Evolutionary conservation across 352 stramenopile genomes (phyloP).

Genomic region (Halophytophthora polymorphica): DNA sequence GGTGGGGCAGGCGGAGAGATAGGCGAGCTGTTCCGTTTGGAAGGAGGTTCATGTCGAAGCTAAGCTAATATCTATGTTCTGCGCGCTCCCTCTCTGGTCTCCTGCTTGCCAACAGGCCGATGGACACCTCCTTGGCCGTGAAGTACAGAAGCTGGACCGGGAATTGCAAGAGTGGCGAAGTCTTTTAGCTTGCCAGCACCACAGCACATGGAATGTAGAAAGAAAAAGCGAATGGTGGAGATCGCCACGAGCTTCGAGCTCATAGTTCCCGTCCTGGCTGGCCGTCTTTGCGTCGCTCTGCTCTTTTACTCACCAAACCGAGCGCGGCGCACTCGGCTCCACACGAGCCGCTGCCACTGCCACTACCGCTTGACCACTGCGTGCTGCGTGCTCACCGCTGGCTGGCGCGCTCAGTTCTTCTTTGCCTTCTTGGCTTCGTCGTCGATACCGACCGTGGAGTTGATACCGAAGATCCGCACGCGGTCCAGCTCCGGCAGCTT

Average conservation of each 20-base stretch:
- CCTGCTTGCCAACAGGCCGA: no score
- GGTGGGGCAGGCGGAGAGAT: slow-evolving; percentile 23
- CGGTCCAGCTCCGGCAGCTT: slow-evolving; percentile 94
- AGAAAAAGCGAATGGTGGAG: no score
- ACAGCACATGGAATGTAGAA: no score
- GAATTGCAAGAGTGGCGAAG: no score
- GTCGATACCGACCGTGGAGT: slow-evolving; percentile 94
- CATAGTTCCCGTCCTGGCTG: no score
- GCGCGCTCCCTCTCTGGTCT: not conserved
- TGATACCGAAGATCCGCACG: slow-evolving; percentile 95
- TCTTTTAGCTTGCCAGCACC: no score
- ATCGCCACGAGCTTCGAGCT: no score
- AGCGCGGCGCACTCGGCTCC: slow-evolving; percentile 4
- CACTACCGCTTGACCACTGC: slow-evolving; percentile 1
- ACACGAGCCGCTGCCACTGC: slow-evolving; percentile 5
- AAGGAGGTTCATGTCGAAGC: slow-evolving; percentile 39
- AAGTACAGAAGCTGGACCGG: no score
- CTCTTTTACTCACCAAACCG: slow-evolving; percentile 19
- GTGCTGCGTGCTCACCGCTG: slow-evolving; percentile 7
- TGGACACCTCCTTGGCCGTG: no score
- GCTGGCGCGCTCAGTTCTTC: slow-evolving; percentile 30
- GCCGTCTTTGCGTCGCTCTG: slow-evolving; percentile 1
- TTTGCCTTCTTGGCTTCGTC: slow-evolving; percentile 64
- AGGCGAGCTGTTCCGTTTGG: slow-evolving; percentile 34
- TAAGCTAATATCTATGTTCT: slow-evolving; percentile 48